Conservation (phyloP, 2,329 filamentous ascomycete genomes). For the Beauveria sp. region DNA sequence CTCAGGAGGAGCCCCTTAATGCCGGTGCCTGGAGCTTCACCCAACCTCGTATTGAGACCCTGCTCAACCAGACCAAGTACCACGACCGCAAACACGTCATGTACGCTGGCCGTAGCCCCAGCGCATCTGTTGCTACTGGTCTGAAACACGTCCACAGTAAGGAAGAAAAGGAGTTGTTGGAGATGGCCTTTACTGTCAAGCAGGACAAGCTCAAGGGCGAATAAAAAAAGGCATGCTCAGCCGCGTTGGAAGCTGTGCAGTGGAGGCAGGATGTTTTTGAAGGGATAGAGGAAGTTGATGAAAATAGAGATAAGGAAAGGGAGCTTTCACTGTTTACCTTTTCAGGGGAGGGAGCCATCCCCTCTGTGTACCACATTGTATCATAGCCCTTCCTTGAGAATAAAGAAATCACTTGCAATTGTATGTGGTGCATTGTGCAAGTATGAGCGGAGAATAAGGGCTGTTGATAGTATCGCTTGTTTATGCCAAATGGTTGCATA, state of each 20-base stretch:
- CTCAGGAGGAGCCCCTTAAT: constrained; percentile 95
- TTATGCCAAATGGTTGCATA: neutral
- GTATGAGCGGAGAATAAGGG: constrained; percentile 14
- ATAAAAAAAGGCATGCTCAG: constrained; percentile 26
- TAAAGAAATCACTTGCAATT: constrained; percentile 15
- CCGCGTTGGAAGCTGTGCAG: neutral
- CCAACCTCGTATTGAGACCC: constrained; percentile 94
- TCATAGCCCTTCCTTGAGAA: constrained; percentile 24
- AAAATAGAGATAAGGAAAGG: neutral
- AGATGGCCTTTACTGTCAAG: constrained; percentile 55
- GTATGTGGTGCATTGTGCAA: constrained; percentile 17
- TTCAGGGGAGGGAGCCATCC: constrained; percentile 18
- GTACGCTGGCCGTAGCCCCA: constrained; percentile 92
- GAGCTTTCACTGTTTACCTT: constrained; percentile 9
- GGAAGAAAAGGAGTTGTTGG: constrained; percentile 81
- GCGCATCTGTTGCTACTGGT: constrained; percentile 88
- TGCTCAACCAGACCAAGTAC: constrained; percentile 86
- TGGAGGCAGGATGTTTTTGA: neutral
- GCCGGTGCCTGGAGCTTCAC: constrained; percentile 94
- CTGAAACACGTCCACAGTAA: constrained; percentile 81
- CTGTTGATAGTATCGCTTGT: constrained; percentile 10
- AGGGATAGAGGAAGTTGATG: neutral
- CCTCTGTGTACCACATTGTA: constrained; percentile 26
- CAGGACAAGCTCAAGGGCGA: constrained; percentile 65
- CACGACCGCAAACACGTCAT: constrained; percentile 94